A percentile compares a stretch with the other conserved stretches of the same genome.
Evolutionary conservation across 75 land plant genomes (phyloP).

Genomic region (Selaginella moellendorffii): DNA sequence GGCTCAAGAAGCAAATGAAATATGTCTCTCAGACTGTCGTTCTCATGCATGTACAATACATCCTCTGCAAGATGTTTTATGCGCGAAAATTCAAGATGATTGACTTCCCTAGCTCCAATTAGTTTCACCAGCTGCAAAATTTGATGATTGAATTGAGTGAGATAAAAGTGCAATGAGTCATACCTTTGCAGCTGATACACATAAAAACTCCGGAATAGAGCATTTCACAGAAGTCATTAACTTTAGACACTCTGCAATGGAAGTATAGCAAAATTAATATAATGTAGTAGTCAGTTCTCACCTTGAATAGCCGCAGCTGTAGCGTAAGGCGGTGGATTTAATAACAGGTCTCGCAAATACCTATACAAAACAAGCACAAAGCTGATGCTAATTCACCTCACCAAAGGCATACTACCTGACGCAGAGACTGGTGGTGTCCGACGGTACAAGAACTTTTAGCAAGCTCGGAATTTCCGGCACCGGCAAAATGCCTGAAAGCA

Average conservation of each 20-base stretch:
- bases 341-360: conserved; percentile 61
- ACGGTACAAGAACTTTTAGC: conserved; percentile 63
- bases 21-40: conserved; percentile 33
- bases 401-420: not conserved
- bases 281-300: conserved; percentile 4
- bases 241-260: conserved; percentile 49
- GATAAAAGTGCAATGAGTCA: too few relatives aligned
- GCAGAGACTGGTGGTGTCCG: conserved; percentile 16
- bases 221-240: conserved; percentile 42
- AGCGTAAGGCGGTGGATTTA: conserved; percentile 61
- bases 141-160: too few relatives aligned
- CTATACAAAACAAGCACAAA: conserved; percentile 14
- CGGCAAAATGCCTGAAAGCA: conserved; percentile 45
- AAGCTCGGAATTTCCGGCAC: conserved; percentile 83
- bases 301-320: conserved; percentile 60
- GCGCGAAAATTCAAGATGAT: conserved; percentile 70
- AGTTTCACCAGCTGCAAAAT: conserved; percentile 64
- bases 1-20: conserved; percentile 54
- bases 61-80: conserved; percentile 60
- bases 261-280: too few relatives aligned
- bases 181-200: conserved; percentile 75
- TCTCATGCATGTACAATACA: conserved; percentile 41
- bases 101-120: conserved; percentile 65
- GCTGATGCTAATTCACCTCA: not conserved
- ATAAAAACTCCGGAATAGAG: conserved; percentile 81